Base-by-base conservation (phyloP, 2,329 filamentous ascomycete species). In the Aspergillus sp. region DNA sequence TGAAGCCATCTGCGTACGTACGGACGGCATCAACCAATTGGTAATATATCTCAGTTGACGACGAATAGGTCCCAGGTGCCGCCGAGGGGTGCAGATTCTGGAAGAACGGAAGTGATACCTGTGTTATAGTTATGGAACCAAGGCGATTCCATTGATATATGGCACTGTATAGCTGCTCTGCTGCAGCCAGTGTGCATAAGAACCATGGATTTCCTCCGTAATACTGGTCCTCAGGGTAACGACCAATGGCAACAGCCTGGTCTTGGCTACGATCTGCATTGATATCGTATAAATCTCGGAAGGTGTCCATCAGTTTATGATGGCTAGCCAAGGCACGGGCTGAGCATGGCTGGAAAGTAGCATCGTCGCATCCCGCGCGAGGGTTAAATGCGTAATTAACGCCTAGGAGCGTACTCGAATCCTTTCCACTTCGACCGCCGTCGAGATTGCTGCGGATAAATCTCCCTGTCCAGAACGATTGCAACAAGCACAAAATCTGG, bases 191-290 rank as follows among this genome's bases (percentile, higher is more conserved):
- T 1, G 89, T 93, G 65, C 83, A 83, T 12, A 93, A 80, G 66
- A 91, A 82, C 90, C 90, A 95, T 1, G 90, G 90, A 71, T 95
- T 92, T 1, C 89, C 90, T 59, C 85, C 85, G 72, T 87, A 89
- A 74, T 93, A 95, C 4, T 80, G 74, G 64, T 96, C 90, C 71
- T 90, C 88, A 0, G 85, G 74, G 68, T 91, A 90, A 53, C 88
- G 80, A 43, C 89, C 87, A 11, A 81, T 73, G 2, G 79, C 75
- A 26, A 81, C 74, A 15, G 69, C 71, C 11, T 56, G 48, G 3
- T 68, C 70, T 7, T 60, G 56, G 4, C 59, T 51, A 11, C 69
- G 67, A 6, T 66, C 70, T 4, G 62, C 59, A 48, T 76, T 74
- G 74, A 93, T 80, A 13, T 74, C 68, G 71, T 93, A 93, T 56